Evolutionary conservation across 148 eudicot genomes (phyloP).

Genomic region (Euryodendron excelsum): DNA sequence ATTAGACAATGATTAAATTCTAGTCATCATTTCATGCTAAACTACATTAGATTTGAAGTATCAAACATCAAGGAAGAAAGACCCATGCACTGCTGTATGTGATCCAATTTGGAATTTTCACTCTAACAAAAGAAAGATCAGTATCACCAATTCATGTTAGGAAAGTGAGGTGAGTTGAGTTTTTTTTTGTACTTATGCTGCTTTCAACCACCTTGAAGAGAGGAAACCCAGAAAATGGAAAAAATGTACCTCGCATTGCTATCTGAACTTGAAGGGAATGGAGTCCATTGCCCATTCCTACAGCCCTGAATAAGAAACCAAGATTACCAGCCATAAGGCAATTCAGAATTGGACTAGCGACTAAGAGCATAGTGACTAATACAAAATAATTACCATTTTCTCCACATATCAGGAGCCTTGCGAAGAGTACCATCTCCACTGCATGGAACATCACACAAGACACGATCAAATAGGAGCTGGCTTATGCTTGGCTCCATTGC

Average conservation of each 20-base stretch:
- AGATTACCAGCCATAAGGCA: constrained; percentile 10
- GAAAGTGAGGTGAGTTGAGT: not conserved
- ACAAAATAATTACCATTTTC: constrained; percentile 66
- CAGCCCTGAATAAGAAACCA: constrained; percentile 51
- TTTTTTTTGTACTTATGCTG: not conserved
- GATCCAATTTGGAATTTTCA: not conserved
- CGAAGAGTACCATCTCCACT: constrained; percentile 99
- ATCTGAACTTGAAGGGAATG: constrained; percentile 86
- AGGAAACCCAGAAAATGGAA: constrained; percentile 1
- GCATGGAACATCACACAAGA: constrained; percentile 98
- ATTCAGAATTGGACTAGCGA: not conserved
- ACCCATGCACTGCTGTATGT: not conserved
- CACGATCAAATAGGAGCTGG: constrained; percentile 92
- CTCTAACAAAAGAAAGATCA: not conserved
- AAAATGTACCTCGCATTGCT: constrained; percentile 83
- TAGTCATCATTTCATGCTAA: not conserved
- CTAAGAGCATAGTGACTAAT: not conserved
- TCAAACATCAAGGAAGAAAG: not conserved
- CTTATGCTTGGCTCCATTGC: constrained; percentile 39
- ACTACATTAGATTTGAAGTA: not conserved
- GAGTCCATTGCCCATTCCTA: constrained; percentile 90
- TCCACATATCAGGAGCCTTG: constrained; percentile 99
- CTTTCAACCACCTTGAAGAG: not conserved
- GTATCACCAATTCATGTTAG: not conserved
- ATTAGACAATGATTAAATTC: not conserved